Evolutionary conservation across 108 stramenopile species (phyloP), one percentile per base, ranked within the genome.

Genomic region (Epipyxis sp.): DNA sequence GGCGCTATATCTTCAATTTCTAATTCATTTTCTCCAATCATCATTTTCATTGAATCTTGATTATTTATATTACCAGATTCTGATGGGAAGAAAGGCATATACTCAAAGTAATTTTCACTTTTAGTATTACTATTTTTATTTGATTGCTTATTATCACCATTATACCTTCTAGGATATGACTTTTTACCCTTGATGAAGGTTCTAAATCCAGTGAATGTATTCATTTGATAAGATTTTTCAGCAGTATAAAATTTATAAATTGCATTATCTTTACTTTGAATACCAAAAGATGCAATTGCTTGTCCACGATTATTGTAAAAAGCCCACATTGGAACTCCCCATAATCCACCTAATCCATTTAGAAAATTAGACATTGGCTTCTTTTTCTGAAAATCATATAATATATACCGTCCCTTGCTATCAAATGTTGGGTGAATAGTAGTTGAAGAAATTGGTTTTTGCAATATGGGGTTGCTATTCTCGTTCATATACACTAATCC

Each of bases 271-370:
- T 97, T 97, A 50, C 89, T 90, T 41, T 85, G 83, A 16, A 86
- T 80, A 25, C 96, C 96, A 59, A 97, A 94, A 50, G 92, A 88
- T 45, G 92, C 85, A 39, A 95, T 85, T 39, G 84, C 93, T 80
- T 96, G 95, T 13, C 96, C 96, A 13, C 96, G 92, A 81, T 97
- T 97, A 80, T 93, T 91, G 82, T 97, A 97, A 81, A 95, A 97
- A 20, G 92, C 80, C 76, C 76, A 81, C 72, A 81, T 65, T 6
- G 80, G 80, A 1, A 77, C 74, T 25, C 80, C 80, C 59, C 59
- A 81, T 3, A 76, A 25, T 34, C 80, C 80, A 3, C 44, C 80
- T 1, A 81, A 10, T 27, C 80, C 80, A 39, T 74, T 59, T 3
- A 81, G 59, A 44, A 81, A 81, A 59, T 25, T 50, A 32, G 80